A percentile compares a stretch with the other conserved stretches of the same genome.
Conservation (phyloP, 2,329 filamentous ascomycete genomes). For the Eutypa lata region DNA sequence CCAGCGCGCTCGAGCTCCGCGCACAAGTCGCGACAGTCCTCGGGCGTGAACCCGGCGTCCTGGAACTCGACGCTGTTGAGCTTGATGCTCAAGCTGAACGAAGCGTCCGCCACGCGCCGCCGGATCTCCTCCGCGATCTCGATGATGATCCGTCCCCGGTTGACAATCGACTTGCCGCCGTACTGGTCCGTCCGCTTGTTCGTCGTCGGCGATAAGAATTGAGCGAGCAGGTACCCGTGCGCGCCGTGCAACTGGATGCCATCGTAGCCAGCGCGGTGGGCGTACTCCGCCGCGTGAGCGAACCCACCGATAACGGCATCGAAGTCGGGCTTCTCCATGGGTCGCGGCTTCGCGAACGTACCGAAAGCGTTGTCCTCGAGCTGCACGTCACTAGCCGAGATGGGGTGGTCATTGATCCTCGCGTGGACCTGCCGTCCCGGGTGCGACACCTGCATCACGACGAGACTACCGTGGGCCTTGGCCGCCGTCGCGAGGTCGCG, state of each 20-base stretch:
- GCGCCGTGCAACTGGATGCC: slow-evolving; percentile 46
- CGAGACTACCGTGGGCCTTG: slow-evolving; percentile 35
- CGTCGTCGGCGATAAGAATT: slow-evolving; percentile 49
- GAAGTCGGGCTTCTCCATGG: slow-evolving; percentile 15
- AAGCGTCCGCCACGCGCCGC: slow-evolving; percentile 28
- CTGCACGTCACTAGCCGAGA: slow-evolving; percentile 38
- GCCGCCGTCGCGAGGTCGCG: slow-evolving; percentile 44
- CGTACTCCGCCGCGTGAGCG: slow-evolving; percentile 19
- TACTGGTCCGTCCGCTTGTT: slow-evolving; percentile 56
- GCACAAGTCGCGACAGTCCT: slow-evolving; percentile 37
- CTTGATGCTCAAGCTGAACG: slow-evolving; percentile 52
- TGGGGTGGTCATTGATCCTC: slow-evolving; percentile 31
- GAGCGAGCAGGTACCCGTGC: slow-evolving; percentile 57
- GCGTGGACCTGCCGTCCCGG: slow-evolving; percentile 52
- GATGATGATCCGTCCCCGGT: slow-evolving; percentile 47
- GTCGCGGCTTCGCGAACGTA: slow-evolving; percentile 39
- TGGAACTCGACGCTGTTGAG: slow-evolving; percentile 58
- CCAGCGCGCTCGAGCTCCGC: slow-evolving; percentile 53
- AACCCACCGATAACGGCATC: slow-evolving; percentile 15
- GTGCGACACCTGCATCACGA: slow-evolving; percentile 61
- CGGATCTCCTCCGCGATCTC: slow-evolving; percentile 47
- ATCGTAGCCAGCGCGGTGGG: slow-evolving; percentile 24
- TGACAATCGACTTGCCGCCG: slow-evolving; percentile 49
- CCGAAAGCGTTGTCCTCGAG: slow-evolving; percentile 37
- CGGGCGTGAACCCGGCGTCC: slow-evolving; percentile 23